Evolutionary conservation across 2,329 filamentous ascomycete species (phyloP), one percentile per base, ranked within the genome.

Genomic region (Xylariales sp.): DNA sequence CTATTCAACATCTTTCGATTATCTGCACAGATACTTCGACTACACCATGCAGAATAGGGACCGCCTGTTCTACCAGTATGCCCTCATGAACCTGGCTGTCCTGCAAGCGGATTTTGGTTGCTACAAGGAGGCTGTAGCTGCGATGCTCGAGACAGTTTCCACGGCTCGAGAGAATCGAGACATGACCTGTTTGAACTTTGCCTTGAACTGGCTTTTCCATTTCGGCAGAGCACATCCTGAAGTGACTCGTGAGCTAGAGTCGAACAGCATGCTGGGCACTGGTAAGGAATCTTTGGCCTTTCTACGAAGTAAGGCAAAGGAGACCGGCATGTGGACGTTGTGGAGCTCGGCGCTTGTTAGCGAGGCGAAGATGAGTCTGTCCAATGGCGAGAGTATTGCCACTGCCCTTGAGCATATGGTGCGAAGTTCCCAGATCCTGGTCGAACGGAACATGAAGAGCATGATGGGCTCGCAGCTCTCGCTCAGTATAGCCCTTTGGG

Each of bases 81-180:
- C 93, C 1, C 69, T 97, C 11, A 82, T 98, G 57, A 96, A 96
- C 57, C 76, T 96, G 44, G 91, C 90, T 3, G 88, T 96, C 24
- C 75, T 97, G 4, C 91, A 98, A 57, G 88, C 90, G 12, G 93
- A 97, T 60, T 97, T 97, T 68, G 90, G 90, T 34, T 95, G 88
- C 58, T 84, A 89, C 60, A 78, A 80, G 29, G 90, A 97, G 64
- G 91, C 91, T 5, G 77, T 97, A n/a, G 80, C 88, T 9, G 87
- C 91, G 10, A 95, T 98, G 82, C 82, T 95, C 31, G 93, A 97
- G 61, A 90, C 91, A 0, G 89, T 98, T 24, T 84, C 90, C 0
- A 95, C 89, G n/a, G 93, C 93, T 1, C 74, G 91, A 47, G 93
- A 97, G 62, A 95, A 94, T 51, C 84, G 89, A 50, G 93, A 98